phyloP scores from a whole-genome alignment of 2,329 filamentous ascomycete species.

The Neoscytalidium dimidiatum region DNA sequence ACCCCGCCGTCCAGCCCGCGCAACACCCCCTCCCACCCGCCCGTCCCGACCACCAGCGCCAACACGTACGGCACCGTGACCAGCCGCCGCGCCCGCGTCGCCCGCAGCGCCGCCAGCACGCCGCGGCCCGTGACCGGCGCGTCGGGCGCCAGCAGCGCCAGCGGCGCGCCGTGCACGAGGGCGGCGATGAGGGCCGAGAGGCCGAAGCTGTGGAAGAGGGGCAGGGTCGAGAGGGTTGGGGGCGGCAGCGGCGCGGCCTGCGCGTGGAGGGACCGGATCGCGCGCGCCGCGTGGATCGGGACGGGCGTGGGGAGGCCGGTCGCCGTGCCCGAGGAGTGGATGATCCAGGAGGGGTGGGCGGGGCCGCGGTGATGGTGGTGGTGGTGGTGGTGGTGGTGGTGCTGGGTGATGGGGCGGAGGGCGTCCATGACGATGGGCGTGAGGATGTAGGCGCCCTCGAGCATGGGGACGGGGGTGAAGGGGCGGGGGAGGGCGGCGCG shows the following conservation, averaged over 20 bases:
- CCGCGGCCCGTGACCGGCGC: slow-evolving; percentile 40
- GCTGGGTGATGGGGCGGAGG: slow-evolving; percentile 31
- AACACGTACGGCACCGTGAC: slow-evolving; percentile 65
- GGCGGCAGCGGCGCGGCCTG: not conserved
- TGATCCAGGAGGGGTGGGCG: slow-evolving; percentile 41
- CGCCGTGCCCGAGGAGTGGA: slow-evolving; percentile 60
- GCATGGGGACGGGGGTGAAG: slow-evolving; percentile 33
- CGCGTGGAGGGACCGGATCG: not conserved
- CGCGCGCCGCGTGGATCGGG: slow-evolving; percentile 48
- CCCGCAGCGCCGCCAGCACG: not conserved
- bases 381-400: slow-evolving; percentile 24
- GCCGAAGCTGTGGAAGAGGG: slow-evolving; percentile 7
- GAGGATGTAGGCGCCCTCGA: slow-evolving; percentile 18
- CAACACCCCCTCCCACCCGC: slow-evolving; percentile 55
- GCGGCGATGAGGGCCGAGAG: not conserved
- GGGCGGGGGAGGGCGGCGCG: slow-evolving; percentile 26
- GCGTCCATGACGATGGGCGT: slow-evolving; percentile 25
- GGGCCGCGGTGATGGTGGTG: slow-evolving; percentile 23
- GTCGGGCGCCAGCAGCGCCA: not conserved
- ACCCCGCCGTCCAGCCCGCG: slow-evolving; percentile 53
- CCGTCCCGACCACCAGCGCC: slow-evolving; percentile 63
- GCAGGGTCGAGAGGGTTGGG: not conserved
- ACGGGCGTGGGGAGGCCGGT: slow-evolving; percentile 67
- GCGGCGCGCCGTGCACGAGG: not conserved
- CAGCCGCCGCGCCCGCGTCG: slow-evolving; percentile 34